Conservation (phyloP, 1,139 yeast species). For the Blastobotrys illinoisensis region DNA sequence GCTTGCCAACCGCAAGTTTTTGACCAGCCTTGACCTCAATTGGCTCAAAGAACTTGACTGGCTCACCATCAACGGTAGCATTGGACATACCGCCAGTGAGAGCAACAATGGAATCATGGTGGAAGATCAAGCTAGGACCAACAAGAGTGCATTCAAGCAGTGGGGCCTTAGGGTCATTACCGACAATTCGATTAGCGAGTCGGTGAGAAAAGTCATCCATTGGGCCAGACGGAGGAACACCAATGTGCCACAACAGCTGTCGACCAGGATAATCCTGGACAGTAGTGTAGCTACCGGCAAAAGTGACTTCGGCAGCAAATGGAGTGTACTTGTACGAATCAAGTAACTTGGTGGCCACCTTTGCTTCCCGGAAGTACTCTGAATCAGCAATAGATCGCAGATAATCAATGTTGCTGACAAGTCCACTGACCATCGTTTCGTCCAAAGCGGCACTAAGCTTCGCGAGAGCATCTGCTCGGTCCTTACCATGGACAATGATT, state of each 20-base stretch:
- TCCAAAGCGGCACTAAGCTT: slow-evolving; percentile 75
- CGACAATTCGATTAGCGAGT: slow-evolving; percentile 83
- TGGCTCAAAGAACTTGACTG: slow-evolving; percentile 66
- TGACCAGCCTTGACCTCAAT: slow-evolving; percentile 67
- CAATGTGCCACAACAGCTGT: slow-evolving; percentile 77
- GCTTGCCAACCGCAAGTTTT: slow-evolving; percentile 71
- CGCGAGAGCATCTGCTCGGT: slow-evolving; percentile 74
- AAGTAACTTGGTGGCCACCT: slow-evolving; percentile 79
- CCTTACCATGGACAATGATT: slow-evolving; percentile 88
- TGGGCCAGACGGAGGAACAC: slow-evolving; percentile 98
- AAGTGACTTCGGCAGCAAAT: slow-evolving; percentile 71
- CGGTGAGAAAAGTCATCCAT: slow-evolving; percentile 93
- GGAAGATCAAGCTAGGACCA: slow-evolving; percentile 85
- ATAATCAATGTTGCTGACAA: slow-evolving; percentile 85
- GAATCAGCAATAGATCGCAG: slow-evolving; percentile 80
- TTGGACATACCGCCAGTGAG: slow-evolving; percentile 79
- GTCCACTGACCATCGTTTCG: slow-evolving; percentile 84
- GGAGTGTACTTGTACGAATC: slow-evolving; percentile 80
- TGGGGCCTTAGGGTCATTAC: slow-evolving; percentile 74
- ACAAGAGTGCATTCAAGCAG: slow-evolving; percentile 83
- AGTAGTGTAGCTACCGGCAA: slow-evolving; percentile 92
- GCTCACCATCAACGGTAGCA: slow-evolving; percentile 58
- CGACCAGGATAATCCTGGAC: slow-evolving; percentile 97
- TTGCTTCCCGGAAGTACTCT: slow-evolving; percentile 73
- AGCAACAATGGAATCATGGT: slow-evolving; percentile 68